Base-by-base conservation (phyloP, 1,139 yeast genomes). In the Saccharomyces hybrid region DNA sequence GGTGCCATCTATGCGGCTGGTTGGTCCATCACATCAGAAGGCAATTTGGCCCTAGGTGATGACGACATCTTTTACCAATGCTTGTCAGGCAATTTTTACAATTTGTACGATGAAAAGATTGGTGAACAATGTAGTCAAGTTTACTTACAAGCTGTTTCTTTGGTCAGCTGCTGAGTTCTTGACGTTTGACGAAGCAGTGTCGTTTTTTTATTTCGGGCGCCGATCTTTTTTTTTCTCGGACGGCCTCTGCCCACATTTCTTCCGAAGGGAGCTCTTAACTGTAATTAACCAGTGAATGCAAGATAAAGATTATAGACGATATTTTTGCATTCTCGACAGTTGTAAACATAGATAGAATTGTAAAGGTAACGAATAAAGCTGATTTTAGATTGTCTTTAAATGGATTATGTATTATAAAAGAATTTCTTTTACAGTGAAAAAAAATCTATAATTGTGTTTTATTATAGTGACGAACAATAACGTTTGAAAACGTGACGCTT, bases 1-100 rank as follows among this genome's bases (percentile, higher is more conserved):
- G 95, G 95, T 73, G 79, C 91, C 64, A 83, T 86, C 73, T 86
- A 83, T 74, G 95, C 95, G 69, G 88, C 83, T 58, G 95, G 95
- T 87, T 95, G 95, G 23, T 78, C 87, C 51, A 73, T 85, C 65
- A 78, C 84, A 56, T 65, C 71, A 55, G 85, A 81, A 54, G 89
- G 89, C 64, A 70, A 76, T 76, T 81, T 87, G 70, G 88, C 89
- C 57, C 75, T 86, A 63, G 95, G 93, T 75, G 75, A 77, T 73
- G 70, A 72, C 55, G 79, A 81, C 58, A 75, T 76, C 61, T 86
- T 86, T 82, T 86, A 81, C 81, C 89, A 86, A 76, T 87, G 95
- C 78, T 72, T 79, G 64, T 84, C 91, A 48, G 95, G 95, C 65
- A 77, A 77, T 68, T 86, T 86, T 83, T 86, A 84, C 86, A 86